These are phyloP conservation scores for Soucietia sequanensis DNA, from an alignment of 805 yeast species.

Conservation along the genomic window DNA sequence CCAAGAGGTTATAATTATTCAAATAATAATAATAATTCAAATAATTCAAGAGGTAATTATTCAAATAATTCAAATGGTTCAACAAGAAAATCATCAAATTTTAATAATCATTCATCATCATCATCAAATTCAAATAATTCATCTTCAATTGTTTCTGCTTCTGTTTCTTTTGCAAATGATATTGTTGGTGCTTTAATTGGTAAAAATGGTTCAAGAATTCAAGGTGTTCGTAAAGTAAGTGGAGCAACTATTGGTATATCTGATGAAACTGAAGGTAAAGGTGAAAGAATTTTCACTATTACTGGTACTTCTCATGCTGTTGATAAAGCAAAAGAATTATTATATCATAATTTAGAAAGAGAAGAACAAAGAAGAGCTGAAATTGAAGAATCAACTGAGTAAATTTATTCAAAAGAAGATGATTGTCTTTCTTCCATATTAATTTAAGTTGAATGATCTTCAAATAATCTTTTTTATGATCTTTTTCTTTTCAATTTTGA, in stretches of 20 bases:
- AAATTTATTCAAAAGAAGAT: too few species aligned
- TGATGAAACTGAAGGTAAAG: slow-evolving; percentile 61
- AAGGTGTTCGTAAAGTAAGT: slow-evolving; percentile 74
- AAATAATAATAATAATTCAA: slow-evolving; percentile 20
- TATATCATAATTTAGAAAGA: slow-evolving; percentile 57
- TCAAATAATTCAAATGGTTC: slow-evolving; percentile 3
- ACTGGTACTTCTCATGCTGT: slow-evolving; percentile 56
- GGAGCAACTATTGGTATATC: slow-evolving; percentile 80
- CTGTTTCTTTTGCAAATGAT: slow-evolving; percentile 67
- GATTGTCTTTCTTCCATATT: too few species aligned
- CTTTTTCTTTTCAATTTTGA: too few species aligned
- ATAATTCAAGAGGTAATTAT: slow-evolving; percentile 6
- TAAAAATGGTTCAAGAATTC: slow-evolving; percentile 79
- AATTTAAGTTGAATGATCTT: too few species aligned
- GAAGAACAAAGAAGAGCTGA: slow-evolving; percentile 49
- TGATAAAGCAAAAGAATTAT: slow-evolving; percentile 57
- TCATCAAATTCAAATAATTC: slow-evolving; percentile 6
- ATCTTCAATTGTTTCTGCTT: slow-evolving; percentile 25
- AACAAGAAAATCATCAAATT: neutral
- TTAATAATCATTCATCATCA: neutral
- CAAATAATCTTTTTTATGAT: slow-evolving; percentile 1
- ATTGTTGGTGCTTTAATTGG: slow-evolving; percentile 91
- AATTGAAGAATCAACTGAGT: slow-evolving; percentile 1
- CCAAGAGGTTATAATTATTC: slow-evolving; percentile 42
- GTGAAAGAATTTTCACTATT: slow-evolving; percentile 69